Evolutionary conservation across 257 asterid genomes (phyloP).

Genomic region (Solanum raphanifolium): DNA sequence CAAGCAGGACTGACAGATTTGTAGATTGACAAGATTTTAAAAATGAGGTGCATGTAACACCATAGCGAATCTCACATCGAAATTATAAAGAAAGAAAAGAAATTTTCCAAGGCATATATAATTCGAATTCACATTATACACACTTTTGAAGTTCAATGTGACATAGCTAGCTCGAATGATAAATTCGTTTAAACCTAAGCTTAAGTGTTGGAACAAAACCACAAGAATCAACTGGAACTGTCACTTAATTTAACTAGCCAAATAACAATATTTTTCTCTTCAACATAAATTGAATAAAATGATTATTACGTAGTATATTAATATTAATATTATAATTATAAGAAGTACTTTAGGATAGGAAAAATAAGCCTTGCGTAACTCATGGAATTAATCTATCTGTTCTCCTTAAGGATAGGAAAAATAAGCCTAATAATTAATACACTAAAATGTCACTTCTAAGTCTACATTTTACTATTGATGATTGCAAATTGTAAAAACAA

Average conservation of each 20-base stretch:
- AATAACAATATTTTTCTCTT: background rate
- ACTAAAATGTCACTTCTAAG: background rate
- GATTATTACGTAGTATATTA: no score
- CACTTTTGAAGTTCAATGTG: background rate
- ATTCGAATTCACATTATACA: no score
- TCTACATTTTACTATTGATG: background rate
- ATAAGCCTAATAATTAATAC: background rate
- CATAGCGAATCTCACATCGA: background rate
- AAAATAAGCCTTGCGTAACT: background rate
- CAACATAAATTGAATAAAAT: background rate
- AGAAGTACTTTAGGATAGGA: background rate
- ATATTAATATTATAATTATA: no score
- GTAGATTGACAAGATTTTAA: background rate
- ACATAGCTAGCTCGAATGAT: background rate
- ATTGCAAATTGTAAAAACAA: background rate
- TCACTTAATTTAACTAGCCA: background rate
- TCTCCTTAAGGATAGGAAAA: background rate
- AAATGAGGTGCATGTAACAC: no score
- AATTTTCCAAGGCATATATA: no score
- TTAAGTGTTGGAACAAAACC: background rate
- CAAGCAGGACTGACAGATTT: no score
- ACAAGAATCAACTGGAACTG: background rate
- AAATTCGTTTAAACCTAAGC: background rate
- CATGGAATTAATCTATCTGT: background rate
- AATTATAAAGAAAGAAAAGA: no score